These are phyloP conservation scores for Petunia secreta DNA, from an alignment of 257 asterid species.

Conservation along the genomic window DNA sequence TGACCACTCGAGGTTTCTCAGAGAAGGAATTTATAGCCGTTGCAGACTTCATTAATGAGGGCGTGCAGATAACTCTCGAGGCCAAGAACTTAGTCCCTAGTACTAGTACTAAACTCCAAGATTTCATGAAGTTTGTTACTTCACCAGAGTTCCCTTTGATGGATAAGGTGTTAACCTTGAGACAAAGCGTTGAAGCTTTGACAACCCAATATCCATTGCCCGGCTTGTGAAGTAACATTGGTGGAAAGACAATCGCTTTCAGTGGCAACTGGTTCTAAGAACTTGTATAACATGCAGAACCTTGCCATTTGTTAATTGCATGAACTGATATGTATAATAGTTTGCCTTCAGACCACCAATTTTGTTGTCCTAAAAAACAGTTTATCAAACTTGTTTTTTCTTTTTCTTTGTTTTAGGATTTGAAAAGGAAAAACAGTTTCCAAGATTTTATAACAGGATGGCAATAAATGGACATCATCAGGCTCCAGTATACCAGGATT, in stretches of 20 bases:
- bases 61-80: conserved; percentile 72
- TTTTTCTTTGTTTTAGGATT: background rate
- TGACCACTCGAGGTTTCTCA: conserved; percentile 89
- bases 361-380: background rate
- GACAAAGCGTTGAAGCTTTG: conserved; percentile 69
- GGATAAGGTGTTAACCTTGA: conserved; percentile 57
- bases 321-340: background rate
- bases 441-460: background rate
- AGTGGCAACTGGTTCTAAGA: background rate
- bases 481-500: too few relatives aligned
- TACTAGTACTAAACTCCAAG: conserved; percentile 80
- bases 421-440: background rate
- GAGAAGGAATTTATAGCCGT: conserved; percentile 65
- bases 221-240: conserved; percentile 54
- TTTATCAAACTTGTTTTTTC: background rate
- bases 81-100: conserved; percentile 73
- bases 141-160: conserved; percentile 74
- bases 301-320: background rate
- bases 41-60: conserved; percentile 91
- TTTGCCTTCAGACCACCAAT: background rate
- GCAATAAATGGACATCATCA: background rate
- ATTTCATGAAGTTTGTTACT: conserved; percentile 68
- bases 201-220: conserved; percentile 85
- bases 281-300: background rate
- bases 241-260: background rate